Conservation (phyloP, 805 yeast genomes). For the Cyberlindnera samutprakarnensis region DNA sequence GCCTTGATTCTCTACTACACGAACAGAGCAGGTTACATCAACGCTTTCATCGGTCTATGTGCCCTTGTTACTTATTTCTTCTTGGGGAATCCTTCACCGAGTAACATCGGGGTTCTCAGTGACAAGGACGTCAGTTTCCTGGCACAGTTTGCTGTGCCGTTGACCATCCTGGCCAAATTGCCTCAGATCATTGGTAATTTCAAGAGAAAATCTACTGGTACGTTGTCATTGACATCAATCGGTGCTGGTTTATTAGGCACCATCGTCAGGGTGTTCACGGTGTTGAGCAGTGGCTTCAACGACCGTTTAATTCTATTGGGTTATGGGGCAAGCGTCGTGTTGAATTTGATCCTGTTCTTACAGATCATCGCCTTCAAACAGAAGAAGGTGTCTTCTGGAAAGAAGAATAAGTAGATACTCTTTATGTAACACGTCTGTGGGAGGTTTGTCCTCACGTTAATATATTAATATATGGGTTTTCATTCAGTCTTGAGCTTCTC, state of each 20-base stretch:
- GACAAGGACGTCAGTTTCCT: slow-evolving; percentile 16
- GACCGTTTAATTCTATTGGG: slow-evolving; percentile 28
- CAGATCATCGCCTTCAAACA: slow-evolving; percentile 27
- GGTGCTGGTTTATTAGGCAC: slow-evolving; percentile 30
- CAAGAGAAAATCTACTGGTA: slow-evolving; percentile 34
- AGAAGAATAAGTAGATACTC: slow-evolving; percentile 14
- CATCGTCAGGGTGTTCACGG: slow-evolving; percentile 32
- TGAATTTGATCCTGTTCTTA: slow-evolving; percentile 27
- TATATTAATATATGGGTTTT: background rate
- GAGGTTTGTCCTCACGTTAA: too few relatives aligned
- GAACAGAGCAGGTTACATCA: slow-evolving; percentile 11
- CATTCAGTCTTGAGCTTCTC: slow-evolving; percentile 4
- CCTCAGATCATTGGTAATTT: slow-evolving; percentile 35
- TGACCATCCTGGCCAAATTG: slow-evolving; percentile 28
- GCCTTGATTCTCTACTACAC: slow-evolving; percentile 21
- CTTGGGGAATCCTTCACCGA: slow-evolving; percentile 12
- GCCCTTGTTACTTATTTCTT: slow-evolving; percentile 13
- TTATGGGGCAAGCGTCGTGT: slow-evolving; percentile 23
- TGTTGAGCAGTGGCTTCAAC: slow-evolving; percentile 26
- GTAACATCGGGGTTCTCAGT: slow-evolving; percentile 17
- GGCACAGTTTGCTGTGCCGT: slow-evolving; percentile 29
- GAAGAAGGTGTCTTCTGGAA: slow-evolving; percentile 7
- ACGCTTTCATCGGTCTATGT: slow-evolving; percentile 15
- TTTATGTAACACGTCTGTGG: too few relatives aligned
- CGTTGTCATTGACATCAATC: slow-evolving; percentile 30